Base-by-base conservation (phyloP, 345 rosid species). In the Physaria fendleri region DNA sequence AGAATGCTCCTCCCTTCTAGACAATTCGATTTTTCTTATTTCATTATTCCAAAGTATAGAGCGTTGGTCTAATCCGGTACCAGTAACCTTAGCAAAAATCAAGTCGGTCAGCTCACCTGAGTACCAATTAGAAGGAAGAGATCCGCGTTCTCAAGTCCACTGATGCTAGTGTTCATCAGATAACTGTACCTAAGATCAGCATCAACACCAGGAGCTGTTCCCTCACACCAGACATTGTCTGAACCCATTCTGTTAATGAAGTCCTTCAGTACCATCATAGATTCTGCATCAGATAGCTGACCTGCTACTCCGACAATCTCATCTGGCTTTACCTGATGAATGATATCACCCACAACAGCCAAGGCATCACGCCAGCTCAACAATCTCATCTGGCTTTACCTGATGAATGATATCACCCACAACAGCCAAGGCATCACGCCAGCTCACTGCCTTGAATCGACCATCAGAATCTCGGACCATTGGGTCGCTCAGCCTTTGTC, bases 401-500 rank as follows among this genome's bases (percentile, higher is more conserved):
- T 87, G 85, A 75, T 78, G 84, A 23, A 73, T 57, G 35, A 90
- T 74, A 68, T 94, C 99, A 38, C 90, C 97, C 69, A 87, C 95
- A 66, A 90, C 80, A 64, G 90, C 81, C 59, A 90, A 76, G 62
- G 96, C 99, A 80, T 90, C 99, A 35, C 84, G 88, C 99, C 99
- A 94, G 78, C 83, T 85, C 65, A 90, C 95, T 39, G 70, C 79
- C 82, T 85, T 82, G 51, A 94, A 87, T 37, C 90, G 85, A 6
- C 97, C 99, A 75, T 94, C 97, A 41, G 84, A 50, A 45, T 82
- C 96, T 61, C 97, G 95, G 63, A 90, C 77, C 99, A 94, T 94
- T 38, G 99, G 97, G 61, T 94, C 99, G 72, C 84, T 94, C 43
- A 94, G 80, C 77, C 99, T 87, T 80, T 94, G 99, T 75, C 99